Evolutionary conservation across 331 rosid genomes (phyloP), one percentile per base, ranked within the genome.

Genomic region (Spiraea crenata): DNA sequence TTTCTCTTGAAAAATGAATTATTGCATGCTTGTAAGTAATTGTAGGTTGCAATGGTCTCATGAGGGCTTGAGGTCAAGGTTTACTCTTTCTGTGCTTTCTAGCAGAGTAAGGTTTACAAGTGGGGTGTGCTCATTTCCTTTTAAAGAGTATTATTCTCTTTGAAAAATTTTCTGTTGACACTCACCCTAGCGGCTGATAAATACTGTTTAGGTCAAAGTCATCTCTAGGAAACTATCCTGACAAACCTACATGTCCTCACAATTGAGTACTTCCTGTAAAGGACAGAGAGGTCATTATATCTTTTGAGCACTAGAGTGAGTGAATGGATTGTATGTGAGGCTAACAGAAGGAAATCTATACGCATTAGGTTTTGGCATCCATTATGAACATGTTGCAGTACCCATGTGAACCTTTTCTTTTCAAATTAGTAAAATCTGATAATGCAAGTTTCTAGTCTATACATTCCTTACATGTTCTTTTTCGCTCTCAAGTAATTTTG

Each of bases 401-500:
- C 14, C 35, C 46, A 4, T 37, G 46, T 73, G 9, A 37, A 10
- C 56, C 39, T 42, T 5, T 45, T 65, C 25, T 14, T 63, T 41
- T 52, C 6, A 14, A 13, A 1, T 9, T 69, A 41, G 3, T 55
- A n/a, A 37, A 10, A 48, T 74, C 4, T 74, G 9, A 50, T 48
- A 56, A 38, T 49, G 40, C 10, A 39, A 62, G 54, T 39, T 62
- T 40, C 17, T 39, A 50, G 40, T 13, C n/a, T 41, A 19, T 50
- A 42, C 61, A 49, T 39, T 15, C 38, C 69, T 72, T 20, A 62
- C 9, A 6, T 37, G 13, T 31, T 57, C 77, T n/a, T 73, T n/a
- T 54, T 25, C 11, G 3, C 66, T 35, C 82, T 58, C 71, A 62
- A 90, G 99, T 87, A 88, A 86, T 82, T 81, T 86, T 76, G 86